These are phyloP conservation scores for Periglandula ipomoeae DNA, from an alignment of 2,329 filamentous ascomycete genomes.

Conservation along the genomic window DNA sequence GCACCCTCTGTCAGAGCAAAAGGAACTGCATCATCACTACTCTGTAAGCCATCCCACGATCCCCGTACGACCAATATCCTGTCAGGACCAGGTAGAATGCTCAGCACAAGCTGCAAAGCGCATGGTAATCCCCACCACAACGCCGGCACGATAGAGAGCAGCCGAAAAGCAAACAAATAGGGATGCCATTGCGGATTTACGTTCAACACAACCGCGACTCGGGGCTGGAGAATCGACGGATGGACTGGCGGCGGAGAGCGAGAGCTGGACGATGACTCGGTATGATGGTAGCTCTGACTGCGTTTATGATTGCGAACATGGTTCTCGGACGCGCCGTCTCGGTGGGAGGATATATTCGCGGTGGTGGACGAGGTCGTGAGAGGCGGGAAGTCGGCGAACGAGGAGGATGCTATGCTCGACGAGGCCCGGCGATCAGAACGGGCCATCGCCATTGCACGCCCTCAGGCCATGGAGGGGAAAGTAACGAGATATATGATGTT, in stretches of 20 bases:
- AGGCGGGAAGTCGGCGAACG: slow-evolving; percentile 6
- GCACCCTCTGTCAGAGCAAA: slow-evolving; percentile 55
- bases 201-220: slow-evolving; percentile 68
- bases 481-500: not conserved
- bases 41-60: not conserved
- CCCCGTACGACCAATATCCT: slow-evolving; percentile 19
- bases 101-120: slow-evolving; percentile 57
- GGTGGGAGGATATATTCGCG: not conserved
- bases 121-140: slow-evolving; percentile 64
- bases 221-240: slow-evolving; percentile 56
- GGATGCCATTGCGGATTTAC: slow-evolving; percentile 65
- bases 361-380: slow-evolving; percentile 3
- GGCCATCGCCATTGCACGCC: slow-evolving; percentile 13
- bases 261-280: not conserved
- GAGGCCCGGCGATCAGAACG: slow-evolving; percentile 14
- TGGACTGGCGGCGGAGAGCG: slow-evolving; percentile 12
- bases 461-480: slow-evolving; percentile 13
- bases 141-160: slow-evolving; percentile 61
- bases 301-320: slow-evolving; percentile 1
- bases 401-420: slow-evolving; percentile 9
- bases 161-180: slow-evolving; percentile 63
- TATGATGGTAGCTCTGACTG: not conserved
- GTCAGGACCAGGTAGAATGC: slow-evolving; percentile 40
- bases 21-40: slow-evolving; percentile 15
- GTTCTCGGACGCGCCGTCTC: not conserved